Base-by-base conservation (phyloP, 1,139 yeast species). In the Sugiyamaella pinicola region DNA sequence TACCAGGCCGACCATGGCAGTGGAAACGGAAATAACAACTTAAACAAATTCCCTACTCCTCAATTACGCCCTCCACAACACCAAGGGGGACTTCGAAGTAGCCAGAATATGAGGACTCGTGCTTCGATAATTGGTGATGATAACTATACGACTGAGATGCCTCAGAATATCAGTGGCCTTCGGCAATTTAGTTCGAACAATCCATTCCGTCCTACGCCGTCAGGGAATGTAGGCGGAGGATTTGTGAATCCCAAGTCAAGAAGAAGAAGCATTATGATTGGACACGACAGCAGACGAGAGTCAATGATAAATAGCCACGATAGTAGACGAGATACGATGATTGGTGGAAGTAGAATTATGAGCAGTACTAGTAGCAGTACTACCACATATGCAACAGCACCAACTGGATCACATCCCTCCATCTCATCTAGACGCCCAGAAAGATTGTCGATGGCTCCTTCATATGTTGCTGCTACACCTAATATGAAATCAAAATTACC, bases 201-300 rank as follows among this genome's bases (percentile, higher is more conserved):
- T 22, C 47, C 47, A n/a, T 43, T 43, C 13, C 47, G 47, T 13
- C 26, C 29, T 8, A n/a, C 21, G 9, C 7, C 40, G 28, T 19
- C 19, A 15, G 12, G n/a, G 2, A 40, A 40, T 22, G 34, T 3
- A 24, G n/a, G n/a, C n/a, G 10, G 8, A 37, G 39, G 44, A 13
- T 58, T 58, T 42, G 47, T 58, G 29, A 58, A 58, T 35, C 57
- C 59, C 2, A 58, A 58, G 43, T 58, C 61, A 4, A 48, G 61
- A 38, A 22, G 60, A 21, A 43, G 54, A 10, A 53, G 56, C 24
- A 34, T 40, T n/a, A 12, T 45, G n/a, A 13, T 48, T 9, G 43
- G 31, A 28, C 42, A 35, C 2, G 35, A 42, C 5, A 42, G 24
- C 12, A 35, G 41, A 12, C 15, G 37, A n/a, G 46, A 29, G n/a